Conservation (phyloP, 192 early-diverging fungal genomes). For the Coemansia sp. region DNA sequence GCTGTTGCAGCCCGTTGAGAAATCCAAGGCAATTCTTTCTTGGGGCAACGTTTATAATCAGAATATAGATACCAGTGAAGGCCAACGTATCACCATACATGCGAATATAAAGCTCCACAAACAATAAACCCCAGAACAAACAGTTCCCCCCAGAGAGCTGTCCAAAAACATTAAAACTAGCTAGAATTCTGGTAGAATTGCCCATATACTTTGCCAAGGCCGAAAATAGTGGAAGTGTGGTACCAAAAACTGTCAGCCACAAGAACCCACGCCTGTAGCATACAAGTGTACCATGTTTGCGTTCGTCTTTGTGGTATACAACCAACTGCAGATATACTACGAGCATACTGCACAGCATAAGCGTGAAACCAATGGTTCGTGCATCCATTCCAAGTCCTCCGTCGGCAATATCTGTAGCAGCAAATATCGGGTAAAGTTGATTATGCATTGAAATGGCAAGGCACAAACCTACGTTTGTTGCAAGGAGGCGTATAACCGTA, state of each 20-base stretch:
- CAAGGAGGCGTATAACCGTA: conserved; percentile 11
- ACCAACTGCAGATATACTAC: conserved; percentile 56
- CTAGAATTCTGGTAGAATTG: background rate
- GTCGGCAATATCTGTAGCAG: conserved; percentile 24
- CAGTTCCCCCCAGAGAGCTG: background rate
- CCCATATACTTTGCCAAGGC: background rate
- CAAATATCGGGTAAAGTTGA: conserved; percentile 42
- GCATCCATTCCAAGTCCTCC: conserved; percentile 58
- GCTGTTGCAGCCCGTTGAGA: conserved; percentile 17
- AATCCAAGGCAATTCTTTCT: conserved; percentile 12
- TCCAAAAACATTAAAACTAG: background rate
- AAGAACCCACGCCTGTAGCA: conserved; percentile 39
- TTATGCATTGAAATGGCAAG: conserved; percentile 24
- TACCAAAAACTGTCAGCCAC: background rate
- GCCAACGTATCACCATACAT: background rate
- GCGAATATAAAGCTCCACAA: background rate
- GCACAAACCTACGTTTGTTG: conserved; percentile 15
- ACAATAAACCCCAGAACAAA: background rate
- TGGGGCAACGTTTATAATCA: conserved; percentile 11
- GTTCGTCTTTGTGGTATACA: conserved; percentile 37
- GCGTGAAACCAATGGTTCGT: conserved; percentile 50
- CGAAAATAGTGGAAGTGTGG: background rate
- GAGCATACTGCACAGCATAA: conserved; percentile 37
- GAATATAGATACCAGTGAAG: conserved; percentile 10
- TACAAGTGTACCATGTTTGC: background rate